These are phyloP conservation scores for Pichia sp. DNA, from an alignment of 1,139 yeast genomes.

Conservation along the genomic window DNA sequence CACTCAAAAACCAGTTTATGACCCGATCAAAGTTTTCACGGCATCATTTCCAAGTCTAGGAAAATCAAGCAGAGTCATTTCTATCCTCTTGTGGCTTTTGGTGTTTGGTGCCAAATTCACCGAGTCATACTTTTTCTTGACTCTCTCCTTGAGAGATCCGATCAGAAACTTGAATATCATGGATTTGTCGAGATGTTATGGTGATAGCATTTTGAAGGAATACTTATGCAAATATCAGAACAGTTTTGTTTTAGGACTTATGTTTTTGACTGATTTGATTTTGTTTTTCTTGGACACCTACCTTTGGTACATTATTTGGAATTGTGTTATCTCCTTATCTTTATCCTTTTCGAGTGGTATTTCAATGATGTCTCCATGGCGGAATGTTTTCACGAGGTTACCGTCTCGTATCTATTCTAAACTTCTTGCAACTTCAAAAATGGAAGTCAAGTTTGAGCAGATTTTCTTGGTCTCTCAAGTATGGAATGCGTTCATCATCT, in stretches of 20 bases:
- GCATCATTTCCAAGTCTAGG: conserved; percentile 49
- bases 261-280: conserved; percentile 60
- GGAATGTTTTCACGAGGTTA: conserved; percentile 64
- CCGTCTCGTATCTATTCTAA: conserved; percentile 71
- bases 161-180: conserved; percentile 57
- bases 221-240: conserved; percentile 57
- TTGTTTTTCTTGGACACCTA: conserved; percentile 81
- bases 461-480: conserved; percentile 54
- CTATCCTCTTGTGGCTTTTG: conserved; percentile 58
- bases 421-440: conserved; percentile 44
- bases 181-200: conserved; percentile 54
- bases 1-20: conserved; percentile 18
- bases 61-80: conserved; percentile 46
- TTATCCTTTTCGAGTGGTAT: conserved; percentile 69
- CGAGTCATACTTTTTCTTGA: conserved; percentile 77
- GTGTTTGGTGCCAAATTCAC: conserved; percentile 67
- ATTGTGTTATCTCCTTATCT: conserved; percentile 63
- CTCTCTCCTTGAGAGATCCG: conserved; percentile 74
- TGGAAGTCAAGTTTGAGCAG: conserved; percentile 43
- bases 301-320: conserved; percentile 82
- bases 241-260: conserved; percentile 43
- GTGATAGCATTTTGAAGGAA: conserved; percentile 46
- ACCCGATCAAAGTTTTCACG: conserved; percentile 35
- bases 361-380: conserved; percentile 84
- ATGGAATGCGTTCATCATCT: conserved; percentile 74